Conservation (phyloP, 352 stramenopile species). For the Globisporangium camurandrum region DNA sequence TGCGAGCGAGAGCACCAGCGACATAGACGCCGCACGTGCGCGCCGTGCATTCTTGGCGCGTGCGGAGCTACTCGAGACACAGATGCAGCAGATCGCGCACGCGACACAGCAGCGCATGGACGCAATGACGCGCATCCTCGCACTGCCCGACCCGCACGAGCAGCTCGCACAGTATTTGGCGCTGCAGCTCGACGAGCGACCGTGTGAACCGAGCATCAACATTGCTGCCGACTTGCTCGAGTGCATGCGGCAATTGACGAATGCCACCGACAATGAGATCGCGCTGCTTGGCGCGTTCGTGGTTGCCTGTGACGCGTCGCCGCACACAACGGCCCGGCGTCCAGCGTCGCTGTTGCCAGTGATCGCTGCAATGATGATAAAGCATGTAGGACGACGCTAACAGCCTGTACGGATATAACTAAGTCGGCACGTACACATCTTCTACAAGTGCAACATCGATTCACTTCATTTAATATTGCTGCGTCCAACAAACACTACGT, state of each 20-base stretch:
- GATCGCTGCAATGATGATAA: conserved; percentile 58
- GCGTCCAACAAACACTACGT: too few relatives aligned
- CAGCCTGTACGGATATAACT: too few relatives aligned
- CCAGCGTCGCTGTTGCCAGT: conserved; percentile 39
- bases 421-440: not conserved
- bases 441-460: not conserved
- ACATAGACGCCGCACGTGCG: conserved; percentile 20
- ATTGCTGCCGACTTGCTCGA: conserved; percentile 45
- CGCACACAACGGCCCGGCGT: conserved; percentile 13
- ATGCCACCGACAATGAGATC: conserved; percentile 41
- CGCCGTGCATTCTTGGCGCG: conserved; percentile 36
- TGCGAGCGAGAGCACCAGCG: not conserved
- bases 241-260: conserved; percentile 33
- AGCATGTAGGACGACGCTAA: too few relatives aligned
- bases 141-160: conserved; percentile 43
- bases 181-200: conserved; percentile 29
- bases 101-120: conserved; percentile 37
- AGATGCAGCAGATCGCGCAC: conserved; percentile 26
- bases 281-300: conserved; percentile 57
- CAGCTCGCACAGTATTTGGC: conserved; percentile 58
- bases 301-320: conserved; percentile 33
- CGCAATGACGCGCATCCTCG: conserved; percentile 46
- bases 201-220: conserved; percentile 3
- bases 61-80: conserved; percentile 24
- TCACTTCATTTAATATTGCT: conserved; percentile 2